These are phyloP conservation scores for Abortiporus biennis DNA, from an alignment of 1,284 basidiomycete species.

Conservation along the genomic window DNA sequence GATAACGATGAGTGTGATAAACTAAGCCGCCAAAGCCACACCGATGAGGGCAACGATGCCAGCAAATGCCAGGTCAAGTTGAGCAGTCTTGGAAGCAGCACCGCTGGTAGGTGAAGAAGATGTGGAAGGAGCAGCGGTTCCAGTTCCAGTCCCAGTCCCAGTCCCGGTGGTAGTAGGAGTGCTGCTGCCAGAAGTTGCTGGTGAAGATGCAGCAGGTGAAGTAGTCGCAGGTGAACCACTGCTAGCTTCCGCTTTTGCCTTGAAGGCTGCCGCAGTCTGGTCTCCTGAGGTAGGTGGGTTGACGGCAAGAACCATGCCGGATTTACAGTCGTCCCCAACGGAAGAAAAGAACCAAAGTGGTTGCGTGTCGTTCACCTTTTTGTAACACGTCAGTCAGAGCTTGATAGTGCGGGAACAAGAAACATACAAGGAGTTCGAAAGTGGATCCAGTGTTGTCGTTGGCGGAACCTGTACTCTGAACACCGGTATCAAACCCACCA, in stretches of 20 bases:
- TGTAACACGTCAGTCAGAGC: neutral
- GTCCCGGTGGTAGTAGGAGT: neutral
- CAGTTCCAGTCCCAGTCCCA: neutral
- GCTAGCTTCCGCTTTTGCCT: slow-evolving; percentile 10
- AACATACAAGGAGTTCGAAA: slow-evolving; percentile 10
- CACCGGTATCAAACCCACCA: slow-evolving; percentile 16
- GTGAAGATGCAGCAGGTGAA: slow-evolving; percentile 1
- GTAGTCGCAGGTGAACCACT: slow-evolving; percentile 6
- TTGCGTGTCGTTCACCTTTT: slow-evolving; percentile 14
- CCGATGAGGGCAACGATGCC: slow-evolving; percentile 4
- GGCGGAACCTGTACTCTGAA: slow-evolving; percentile 13
- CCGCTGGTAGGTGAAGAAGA: neutral
- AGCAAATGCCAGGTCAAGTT: slow-evolving; percentile 1
- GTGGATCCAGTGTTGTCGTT: slow-evolving; percentile 10
- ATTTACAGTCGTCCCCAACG: slow-evolving; percentile 13
- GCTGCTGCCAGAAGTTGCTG: slow-evolving; percentile 4
- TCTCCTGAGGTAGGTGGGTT: slow-evolving; percentile 13
- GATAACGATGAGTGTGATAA: neutral
- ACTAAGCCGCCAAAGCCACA: neutral
- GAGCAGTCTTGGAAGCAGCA: neutral
- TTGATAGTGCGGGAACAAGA: neutral
- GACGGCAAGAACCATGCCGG: slow-evolving; percentile 15
- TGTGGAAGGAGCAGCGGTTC: neutral
- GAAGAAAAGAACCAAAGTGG: slow-evolving; percentile 18
- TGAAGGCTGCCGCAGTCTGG: slow-evolving; percentile 14